Percentiles rank a stretch among this genome's conserved stretches.
These are phyloP conservation scores for Fusarium sp. DNA, from an alignment of 2,329 filamentous ascomycete species.

Conservation along the genomic window DNA sequence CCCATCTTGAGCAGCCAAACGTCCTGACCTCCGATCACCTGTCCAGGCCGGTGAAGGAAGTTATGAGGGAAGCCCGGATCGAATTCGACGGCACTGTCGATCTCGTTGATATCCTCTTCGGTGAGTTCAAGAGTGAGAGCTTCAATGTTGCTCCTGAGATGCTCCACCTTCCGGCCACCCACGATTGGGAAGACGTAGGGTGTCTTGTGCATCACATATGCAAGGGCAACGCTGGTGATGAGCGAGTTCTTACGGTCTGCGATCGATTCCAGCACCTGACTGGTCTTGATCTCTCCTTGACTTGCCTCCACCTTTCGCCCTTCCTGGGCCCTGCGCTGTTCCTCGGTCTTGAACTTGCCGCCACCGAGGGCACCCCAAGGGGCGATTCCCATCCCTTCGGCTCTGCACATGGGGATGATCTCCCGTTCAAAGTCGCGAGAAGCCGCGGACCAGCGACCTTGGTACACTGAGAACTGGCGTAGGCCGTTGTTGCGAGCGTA, in stretches of 20 bases:
- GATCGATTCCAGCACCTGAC: conserved; percentile 60
- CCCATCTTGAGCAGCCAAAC: conserved; percentile 59
- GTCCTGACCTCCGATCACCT: conserved; percentile 52
- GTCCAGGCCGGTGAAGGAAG: conserved; percentile 61
- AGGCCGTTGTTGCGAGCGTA: conserved; percentile 78
- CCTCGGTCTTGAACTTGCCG: conserved; percentile 57
- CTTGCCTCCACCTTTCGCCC: conserved; percentile 55
- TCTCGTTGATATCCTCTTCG: conserved; percentile 70
- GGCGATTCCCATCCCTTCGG: conserved; percentile 62
- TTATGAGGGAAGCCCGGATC: conserved; percentile 74
- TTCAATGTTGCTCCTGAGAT: conserved; percentile 76
- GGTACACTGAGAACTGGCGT: conserved; percentile 70
- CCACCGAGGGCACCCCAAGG: conserved; percentile 69
- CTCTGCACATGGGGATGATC: conserved; percentile 56
- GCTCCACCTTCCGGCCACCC: conserved; percentile 75
- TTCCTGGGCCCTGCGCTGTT: conserved; percentile 47
- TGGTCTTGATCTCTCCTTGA: conserved; percentile 64
- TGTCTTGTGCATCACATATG: conserved; percentile 78
- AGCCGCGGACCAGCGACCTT: conserved; percentile 54
- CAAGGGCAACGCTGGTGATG: conserved; percentile 68
- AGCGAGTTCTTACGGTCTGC: conserved; percentile 55
- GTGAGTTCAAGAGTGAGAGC: conserved; percentile 70
- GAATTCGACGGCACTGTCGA: conserved; percentile 71
- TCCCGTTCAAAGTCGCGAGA: conserved; percentile 55
- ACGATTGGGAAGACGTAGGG: conserved; percentile 80